Base-by-base conservation (phyloP, 257 asterid genomes). In the Plantago elongata region DNA sequence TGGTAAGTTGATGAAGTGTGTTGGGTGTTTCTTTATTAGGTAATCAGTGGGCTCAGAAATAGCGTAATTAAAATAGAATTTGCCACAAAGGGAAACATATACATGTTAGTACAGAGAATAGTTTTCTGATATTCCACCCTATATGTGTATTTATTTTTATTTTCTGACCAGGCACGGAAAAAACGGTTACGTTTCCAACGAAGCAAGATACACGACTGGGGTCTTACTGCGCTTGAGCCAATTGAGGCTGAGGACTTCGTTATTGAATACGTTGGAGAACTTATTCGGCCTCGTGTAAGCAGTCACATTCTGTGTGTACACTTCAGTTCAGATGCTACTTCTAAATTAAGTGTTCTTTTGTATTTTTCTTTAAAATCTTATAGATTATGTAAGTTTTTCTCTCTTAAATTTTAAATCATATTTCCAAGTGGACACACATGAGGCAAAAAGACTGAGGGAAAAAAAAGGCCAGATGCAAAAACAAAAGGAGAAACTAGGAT, bases 201-300 rank as follows among this genome's bases (percentile, higher is more conserved):
- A 72, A 93, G 97, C 79, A 89, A 80, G 84, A 93, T 93, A 75
- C 99, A 93, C 67, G 97, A 89, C 60, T 93, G 99, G 99, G 99
- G 99, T 69, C 87, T 93, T 57, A 80, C 89, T 73, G 99, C 96
- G 1, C 78, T 87, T 74, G 99, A 93, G 77, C 83, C 99, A 60
- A 93, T 93, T 54, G 99, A 93, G 65, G 95, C 99, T 4, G 99
- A 93, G 79, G 99, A 93, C 74, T 89, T 93, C 70, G 99, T 93
- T 57, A 89, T 93, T 55, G 99, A 93, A 83, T 93, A 93, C 77
- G 99, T 93, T 72, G 99, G 99, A 76, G 95, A 93, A 74, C 95
- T 93, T 52, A 89, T 93, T 69, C 99, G 99, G 52, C 81, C 92
- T 48, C 78, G 92, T 72, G 99, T 93, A 78, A 81, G 97, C 47